These are phyloP conservation scores for Chamaenerion angustifolium DNA, from an alignment of 345 rosid genomes.

Conservation along the genomic window DNA sequence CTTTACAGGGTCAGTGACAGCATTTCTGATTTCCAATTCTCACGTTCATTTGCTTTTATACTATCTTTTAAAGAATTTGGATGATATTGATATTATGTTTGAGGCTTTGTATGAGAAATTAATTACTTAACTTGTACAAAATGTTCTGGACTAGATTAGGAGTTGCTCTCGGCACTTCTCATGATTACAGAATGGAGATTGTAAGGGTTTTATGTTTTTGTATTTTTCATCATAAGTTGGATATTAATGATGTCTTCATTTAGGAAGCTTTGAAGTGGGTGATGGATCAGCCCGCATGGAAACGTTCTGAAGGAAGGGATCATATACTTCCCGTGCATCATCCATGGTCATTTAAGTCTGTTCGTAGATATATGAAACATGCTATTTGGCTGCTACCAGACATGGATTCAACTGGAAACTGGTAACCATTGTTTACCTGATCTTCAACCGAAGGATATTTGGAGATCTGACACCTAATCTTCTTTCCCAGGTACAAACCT, in stretches of 20 bases:
- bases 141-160: no score
- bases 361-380: conserved; percentile 67
- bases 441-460: no score
- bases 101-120: no score
- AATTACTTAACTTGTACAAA: no score
- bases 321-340: conserved; percentile 97
- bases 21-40: conserved; percentile 11
- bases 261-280: conserved; percentile 96
- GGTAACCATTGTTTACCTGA: conserved; percentile 24
- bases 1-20: conserved; percentile 99
- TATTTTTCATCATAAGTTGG: no score
- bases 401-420: conserved; percentile 95
- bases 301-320: conserved; percentile 78
- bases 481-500: conserved; percentile 64
- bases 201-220: no score
- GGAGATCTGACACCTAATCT: no score
- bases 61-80: background rate
- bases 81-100: no score
- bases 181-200: no score
- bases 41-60: conserved; percentile 1
- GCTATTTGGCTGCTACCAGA: conserved; percentile 93
- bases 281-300: conserved; percentile 97
- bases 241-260: conserved; percentile 3
- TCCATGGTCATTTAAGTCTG: conserved; percentile 98
- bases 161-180: no score